A percentile compares a stretch with the other conserved stretches of the same genome.
These are phyloP conservation scores for Ophiostoma sp. DNA, from an alignment of 2,329 filamentous ascomycete species.

Conservation along the genomic window DNA sequence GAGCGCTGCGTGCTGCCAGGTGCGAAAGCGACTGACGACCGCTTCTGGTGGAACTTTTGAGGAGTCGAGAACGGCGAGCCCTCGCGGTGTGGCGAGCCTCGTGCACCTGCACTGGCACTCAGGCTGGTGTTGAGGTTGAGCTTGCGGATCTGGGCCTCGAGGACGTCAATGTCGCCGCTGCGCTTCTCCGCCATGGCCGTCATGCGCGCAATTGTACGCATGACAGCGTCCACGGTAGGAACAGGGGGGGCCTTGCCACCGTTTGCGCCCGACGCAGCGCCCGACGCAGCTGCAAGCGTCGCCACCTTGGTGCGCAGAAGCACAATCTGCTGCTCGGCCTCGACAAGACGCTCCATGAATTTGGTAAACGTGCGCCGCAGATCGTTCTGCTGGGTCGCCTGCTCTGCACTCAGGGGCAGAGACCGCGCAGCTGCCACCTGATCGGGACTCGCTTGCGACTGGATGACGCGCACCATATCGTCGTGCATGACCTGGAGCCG, in stretches of 20 bases:
- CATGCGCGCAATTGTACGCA: conserved; percentile 88
- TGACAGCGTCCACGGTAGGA: conserved; percentile 86
- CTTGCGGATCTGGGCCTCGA: conserved; percentile 80
- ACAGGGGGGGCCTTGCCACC: conserved; percentile 44
- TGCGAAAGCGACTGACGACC: conserved; percentile 34
- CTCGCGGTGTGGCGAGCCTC: conserved; percentile 32
- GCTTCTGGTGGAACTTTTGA: conserved; percentile 35
- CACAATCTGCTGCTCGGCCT: conserved; percentile 74
- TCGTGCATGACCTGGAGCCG: conserved; percentile 69
- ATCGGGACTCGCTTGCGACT: conserved; percentile 61
- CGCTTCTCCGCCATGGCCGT: conserved; percentile 87
- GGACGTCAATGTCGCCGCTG: conserved; percentile 81
- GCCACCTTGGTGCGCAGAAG: conserved; percentile 74
- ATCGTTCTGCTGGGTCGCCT: conserved; percentile 76
- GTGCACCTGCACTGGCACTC: neutral
- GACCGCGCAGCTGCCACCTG: conserved; percentile 58
- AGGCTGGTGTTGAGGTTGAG: conserved; percentile 47
- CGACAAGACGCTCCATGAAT: conserved; percentile 67
- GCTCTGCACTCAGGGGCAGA: conserved; percentile 76
- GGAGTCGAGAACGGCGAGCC: conserved; percentile 40
- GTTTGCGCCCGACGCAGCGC: conserved; percentile 46
- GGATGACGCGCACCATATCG: conserved; percentile 71
- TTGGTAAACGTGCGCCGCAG: conserved; percentile 68
- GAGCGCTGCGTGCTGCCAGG: conserved; percentile 35
- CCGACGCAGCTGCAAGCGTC: conserved; percentile 44